Evolutionary conservation across 1,284 basidiomycete species (phyloP).

Genomic region (Grifola frondosa): DNA sequence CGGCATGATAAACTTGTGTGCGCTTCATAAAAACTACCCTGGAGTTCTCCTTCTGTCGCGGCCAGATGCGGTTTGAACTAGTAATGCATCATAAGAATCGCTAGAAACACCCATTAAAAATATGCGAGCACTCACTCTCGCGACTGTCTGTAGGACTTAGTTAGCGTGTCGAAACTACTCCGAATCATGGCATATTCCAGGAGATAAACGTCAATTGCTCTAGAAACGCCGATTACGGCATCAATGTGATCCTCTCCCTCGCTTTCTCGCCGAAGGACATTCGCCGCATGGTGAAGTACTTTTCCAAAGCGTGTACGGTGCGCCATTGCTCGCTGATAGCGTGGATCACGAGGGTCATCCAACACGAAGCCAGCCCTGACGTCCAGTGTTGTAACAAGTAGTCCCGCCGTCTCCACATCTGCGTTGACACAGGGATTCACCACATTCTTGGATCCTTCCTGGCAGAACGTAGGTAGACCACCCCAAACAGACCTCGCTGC

Average conservation of each 20-base stretch:
- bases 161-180: slow-evolving; percentile 56
- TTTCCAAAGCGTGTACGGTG: slow-evolving; percentile 72
- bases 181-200: slow-evolving; percentile 71
- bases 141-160: slow-evolving; percentile 67
- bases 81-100: slow-evolving; percentile 9
- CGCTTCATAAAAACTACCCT: slow-evolving; percentile 78
- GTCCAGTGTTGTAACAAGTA: slow-evolving; percentile 61
- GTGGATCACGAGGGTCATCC: slow-evolving; percentile 71
- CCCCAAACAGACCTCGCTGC: slow-evolving; percentile 68
- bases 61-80: slow-evolving; percentile 67
- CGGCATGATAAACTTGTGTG: slow-evolving; percentile 75
- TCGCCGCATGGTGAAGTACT: slow-evolving; percentile 70
- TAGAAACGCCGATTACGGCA: slow-evolving; percentile 70
- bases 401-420: slow-evolving; percentile 62
- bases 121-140: slow-evolving; percentile 55
- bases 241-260: slow-evolving; percentile 91
- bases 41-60: slow-evolving; percentile 73
- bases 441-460: slow-evolving; percentile 59
- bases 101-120: neutral
- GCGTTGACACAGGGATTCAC: slow-evolving; percentile 56
- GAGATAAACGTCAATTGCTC: slow-evolving; percentile 74
- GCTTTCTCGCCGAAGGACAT: slow-evolving; percentile 56
- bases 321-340: slow-evolving; percentile 64
- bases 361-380: slow-evolving; percentile 78
- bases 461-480: slow-evolving; percentile 67